phyloP scores from a whole-genome alignment of 345 rosid species.

The Arabidopsis suecica region DNA sequence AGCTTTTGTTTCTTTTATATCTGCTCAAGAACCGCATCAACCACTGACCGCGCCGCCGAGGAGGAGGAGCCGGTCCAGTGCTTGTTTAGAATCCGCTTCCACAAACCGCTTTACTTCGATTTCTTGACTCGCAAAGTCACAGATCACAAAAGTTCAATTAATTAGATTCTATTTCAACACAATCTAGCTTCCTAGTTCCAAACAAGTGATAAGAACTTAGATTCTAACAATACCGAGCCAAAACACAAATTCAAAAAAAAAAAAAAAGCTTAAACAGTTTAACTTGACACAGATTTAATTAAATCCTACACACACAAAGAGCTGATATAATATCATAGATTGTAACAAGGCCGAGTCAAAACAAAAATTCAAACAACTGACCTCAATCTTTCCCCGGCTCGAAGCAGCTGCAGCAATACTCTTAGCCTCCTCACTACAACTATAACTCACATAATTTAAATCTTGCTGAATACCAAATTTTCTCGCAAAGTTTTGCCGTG shows the following conservation, averaged over 20 bases:
- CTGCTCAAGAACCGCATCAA: slow-evolving; percentile 90
- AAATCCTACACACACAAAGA: not conserved
- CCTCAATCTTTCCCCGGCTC: slow-evolving; percentile 83
- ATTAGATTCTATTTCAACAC: not conserved
- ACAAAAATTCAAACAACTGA: slow-evolving; percentile 35
- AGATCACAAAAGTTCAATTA: not conserved
- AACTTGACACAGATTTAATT: not conserved
- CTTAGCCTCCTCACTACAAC: slow-evolving; percentile 64
- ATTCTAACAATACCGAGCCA: not conserved
- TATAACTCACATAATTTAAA: slow-evolving; percentile 23
- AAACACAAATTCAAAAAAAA: not conserved
- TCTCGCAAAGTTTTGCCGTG: slow-evolving; percentile 71
- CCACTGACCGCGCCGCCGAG: slow-evolving; percentile 64
- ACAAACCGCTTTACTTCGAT: slow-evolving; percentile 70
- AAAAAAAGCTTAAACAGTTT: not conserved
- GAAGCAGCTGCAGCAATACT: slow-evolving; percentile 73
- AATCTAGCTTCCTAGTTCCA: not conserved
- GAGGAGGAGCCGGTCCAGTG: slow-evolving; percentile 58
- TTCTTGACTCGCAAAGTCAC: slow-evolving; percentile 79
- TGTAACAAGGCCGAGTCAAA: not conserved
- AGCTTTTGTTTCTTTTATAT: slow-evolving; percentile 90
- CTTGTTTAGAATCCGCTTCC: slow-evolving; percentile 81
- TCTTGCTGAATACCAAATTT: slow-evolving; percentile 47
- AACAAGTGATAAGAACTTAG: not conserved
- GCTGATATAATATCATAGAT: not conserved